A percentile compares a stretch with the other conserved stretches of the same genome.
Conservation (phyloP, 169 alveolate species). For the Plasmodium falciparum region DNA sequence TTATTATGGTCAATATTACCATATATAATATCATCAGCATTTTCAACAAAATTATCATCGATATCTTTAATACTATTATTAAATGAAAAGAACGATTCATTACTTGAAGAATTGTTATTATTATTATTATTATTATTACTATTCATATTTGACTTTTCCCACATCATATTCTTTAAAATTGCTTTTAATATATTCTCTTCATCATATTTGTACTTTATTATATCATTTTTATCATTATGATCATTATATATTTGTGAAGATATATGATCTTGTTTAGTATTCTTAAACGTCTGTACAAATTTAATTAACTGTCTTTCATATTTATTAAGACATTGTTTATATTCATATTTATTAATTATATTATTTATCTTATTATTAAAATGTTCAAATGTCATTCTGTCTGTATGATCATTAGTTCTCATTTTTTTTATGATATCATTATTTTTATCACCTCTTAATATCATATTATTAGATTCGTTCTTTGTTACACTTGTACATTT, state of each 20-base stretch:
- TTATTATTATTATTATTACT: background rate
- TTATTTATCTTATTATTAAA: conserved; percentile 14
- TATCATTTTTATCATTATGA: background rate
- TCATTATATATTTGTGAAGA: background rate
- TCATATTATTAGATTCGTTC: too few species aligned
- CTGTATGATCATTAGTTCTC: background rate
- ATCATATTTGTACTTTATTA: background rate
- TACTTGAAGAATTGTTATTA: conserved; percentile 4
- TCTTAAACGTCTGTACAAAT: conserved; percentile 24
- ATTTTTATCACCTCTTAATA: too few species aligned
- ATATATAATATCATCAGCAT: conserved; percentile 6
- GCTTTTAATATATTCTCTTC: conserved; percentile 48
- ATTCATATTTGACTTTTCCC: conserved; percentile 11
- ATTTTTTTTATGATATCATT: background rate
- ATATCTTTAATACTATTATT: conserved; percentile 3
- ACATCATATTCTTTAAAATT: conserved; percentile 43
- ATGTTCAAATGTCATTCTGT: background rate
- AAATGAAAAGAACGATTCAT: background rate
- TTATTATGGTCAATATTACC: conserved; percentile 13
- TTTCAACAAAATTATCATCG: background rate
- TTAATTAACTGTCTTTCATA: conserved; percentile 7
- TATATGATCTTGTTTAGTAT: background rate
- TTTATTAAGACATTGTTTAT: conserved; percentile 3
- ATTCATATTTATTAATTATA: conserved; percentile 35
- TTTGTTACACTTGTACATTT: too few species aligned